These are phyloP conservation scores for Triangularia setosa DNA, from an alignment of 2,329 filamentous ascomycete genomes.

Conservation along the genomic window DNA sequence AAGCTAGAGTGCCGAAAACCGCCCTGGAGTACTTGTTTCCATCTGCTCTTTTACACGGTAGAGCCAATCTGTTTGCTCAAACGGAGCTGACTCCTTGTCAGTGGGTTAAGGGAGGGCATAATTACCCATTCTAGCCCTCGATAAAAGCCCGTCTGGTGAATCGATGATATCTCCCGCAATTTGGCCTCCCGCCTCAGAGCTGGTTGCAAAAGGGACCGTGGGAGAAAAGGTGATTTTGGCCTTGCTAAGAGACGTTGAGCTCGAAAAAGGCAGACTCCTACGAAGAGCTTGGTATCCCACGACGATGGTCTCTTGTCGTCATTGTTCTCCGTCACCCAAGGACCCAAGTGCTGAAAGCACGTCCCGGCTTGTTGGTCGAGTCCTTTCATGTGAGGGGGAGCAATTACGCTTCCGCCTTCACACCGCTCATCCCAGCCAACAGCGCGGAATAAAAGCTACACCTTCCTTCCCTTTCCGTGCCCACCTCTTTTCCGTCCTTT, in stretches of 20 bases:
- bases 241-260: neutral
- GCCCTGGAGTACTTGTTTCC: neutral
- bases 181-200: neutral
- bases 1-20: neutral
- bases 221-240: no score
- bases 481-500: neutral
- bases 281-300: neutral
- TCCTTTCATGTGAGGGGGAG: neutral
- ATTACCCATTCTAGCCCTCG: neutral
- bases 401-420: neutral
- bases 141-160: neutral
- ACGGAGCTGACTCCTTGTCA: neutral
- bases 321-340: neutral
- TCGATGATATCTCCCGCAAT: neutral
- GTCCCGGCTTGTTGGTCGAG: neutral
- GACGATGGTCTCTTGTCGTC: neutral
- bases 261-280: neutral
- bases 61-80: neutral
- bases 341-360: neutral
- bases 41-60: neutral
- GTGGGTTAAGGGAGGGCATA: neutral
- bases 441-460: neutral
- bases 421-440: conserved; percentile 8
- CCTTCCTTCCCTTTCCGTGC: neutral
- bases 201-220: neutral